A percentile compares a stretch with the other conserved stretches of the same genome.
These are phyloP conservation scores for Pouteria glomerata DNA, from an alignment of 148 eudicot species.

Conservation along the genomic window DNA sequence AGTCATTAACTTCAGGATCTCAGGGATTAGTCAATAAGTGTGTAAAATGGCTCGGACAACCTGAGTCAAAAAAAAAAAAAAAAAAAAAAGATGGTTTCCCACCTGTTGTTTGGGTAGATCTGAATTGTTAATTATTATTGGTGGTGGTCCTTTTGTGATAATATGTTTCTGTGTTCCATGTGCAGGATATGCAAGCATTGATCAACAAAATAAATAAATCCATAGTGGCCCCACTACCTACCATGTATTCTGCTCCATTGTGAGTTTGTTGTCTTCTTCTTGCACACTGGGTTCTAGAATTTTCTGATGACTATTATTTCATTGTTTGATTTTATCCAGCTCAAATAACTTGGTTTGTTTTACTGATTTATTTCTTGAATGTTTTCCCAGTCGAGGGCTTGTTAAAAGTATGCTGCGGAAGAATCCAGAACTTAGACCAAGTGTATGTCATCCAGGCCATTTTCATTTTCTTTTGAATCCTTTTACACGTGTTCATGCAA, in stretches of 20 bases:
- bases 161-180: background rate
- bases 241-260: slow-evolving; percentile 84
- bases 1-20: no score
- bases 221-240: slow-evolving; percentile 82
- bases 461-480: slow-evolving; percentile 1
- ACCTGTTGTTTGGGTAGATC: background rate
- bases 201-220: slow-evolving; percentile 91
- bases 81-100: no score
- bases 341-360: background rate
- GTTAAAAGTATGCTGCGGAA: slow-evolving; percentile 90
- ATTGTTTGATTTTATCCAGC: background rate
- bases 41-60: no score
- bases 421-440: slow-evolving; percentile 87
- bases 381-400: slow-evolving; percentile 67
- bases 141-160: background rate
- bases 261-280: slow-evolving; percentile 38
- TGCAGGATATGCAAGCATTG: slow-evolving; percentile 88
- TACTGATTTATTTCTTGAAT: slow-evolving; percentile 6
- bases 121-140: no score
- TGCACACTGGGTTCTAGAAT: background rate
- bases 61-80: no score
- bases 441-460: slow-evolving; percentile 42
- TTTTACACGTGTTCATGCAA: background rate
- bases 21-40: no score
- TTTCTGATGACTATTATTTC: background rate